These are phyloP conservation scores for Entelexis sorbosivorans DNA, from an alignment of 1,139 yeast species.

Conservation along the genomic window DNA sequence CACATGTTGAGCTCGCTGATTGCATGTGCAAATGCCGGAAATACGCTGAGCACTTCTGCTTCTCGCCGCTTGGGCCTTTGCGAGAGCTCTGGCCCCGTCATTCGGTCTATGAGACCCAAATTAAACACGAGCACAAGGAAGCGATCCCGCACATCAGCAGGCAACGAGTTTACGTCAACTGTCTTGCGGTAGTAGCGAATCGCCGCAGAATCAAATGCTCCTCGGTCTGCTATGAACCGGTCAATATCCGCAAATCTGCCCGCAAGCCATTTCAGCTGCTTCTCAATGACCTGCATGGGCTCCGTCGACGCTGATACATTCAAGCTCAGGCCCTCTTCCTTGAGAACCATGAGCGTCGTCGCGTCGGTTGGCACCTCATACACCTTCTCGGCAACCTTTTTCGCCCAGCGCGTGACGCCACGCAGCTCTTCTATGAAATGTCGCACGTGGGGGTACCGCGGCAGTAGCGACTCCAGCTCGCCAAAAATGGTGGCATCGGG, in stretches of 20 bases:
- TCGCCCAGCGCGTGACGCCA: background rate
- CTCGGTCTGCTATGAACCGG: background rate
- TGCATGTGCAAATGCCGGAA: background rate
- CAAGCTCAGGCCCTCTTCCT: background rate
- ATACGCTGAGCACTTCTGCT: background rate
- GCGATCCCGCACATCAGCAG: background rate
- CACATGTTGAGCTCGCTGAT: slow-evolving; percentile 10
- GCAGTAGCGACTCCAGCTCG: background rate
- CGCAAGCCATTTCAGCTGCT: background rate
- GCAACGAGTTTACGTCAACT: background rate
- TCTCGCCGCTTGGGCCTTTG: slow-evolving; percentile 10
- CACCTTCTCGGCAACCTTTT: background rate
- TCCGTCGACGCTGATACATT: background rate
- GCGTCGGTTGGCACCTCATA: background rate
- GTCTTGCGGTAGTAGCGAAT: background rate
- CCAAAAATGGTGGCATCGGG: background rate
- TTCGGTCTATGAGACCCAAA: slow-evolving; percentile 2
- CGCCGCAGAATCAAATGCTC: background rate
- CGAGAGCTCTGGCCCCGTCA: slow-evolving; percentile 1
- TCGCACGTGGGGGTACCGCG: background rate
- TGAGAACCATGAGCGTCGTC: background rate
- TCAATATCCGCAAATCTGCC: background rate
- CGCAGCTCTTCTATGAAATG: background rate
- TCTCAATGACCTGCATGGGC: background rate
- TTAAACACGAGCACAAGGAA: background rate